Evolutionary conservation across 257 asterid species (phyloP).

Genomic region (Prunella vulgaris): DNA sequence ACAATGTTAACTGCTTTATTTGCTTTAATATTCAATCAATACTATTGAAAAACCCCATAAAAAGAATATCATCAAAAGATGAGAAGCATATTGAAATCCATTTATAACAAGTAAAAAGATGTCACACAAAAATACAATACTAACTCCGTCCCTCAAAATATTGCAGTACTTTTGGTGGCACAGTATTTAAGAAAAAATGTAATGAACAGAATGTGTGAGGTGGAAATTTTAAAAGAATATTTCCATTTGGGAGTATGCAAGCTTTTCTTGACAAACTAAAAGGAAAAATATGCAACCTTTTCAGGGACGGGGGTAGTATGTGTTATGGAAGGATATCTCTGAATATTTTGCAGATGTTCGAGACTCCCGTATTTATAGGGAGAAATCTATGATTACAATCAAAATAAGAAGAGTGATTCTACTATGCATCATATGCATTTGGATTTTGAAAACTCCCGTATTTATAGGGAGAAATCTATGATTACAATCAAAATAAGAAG

Average conservation of each 20-base stretch:
- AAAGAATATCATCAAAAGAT: not conserved
- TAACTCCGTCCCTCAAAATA: too few species aligned
- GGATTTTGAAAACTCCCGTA: too few species aligned
- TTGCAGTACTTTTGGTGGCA: too few species aligned
- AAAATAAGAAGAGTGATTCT: not conserved
- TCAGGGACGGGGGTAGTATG: too few species aligned
- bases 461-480: not conserved
- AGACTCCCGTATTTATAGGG: not conserved
- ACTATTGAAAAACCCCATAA: not conserved
- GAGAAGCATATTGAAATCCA: not conserved
- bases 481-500: not conserved
- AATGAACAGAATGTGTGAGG: too few species aligned
- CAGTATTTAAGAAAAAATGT: too few species aligned
- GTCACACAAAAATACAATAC: not conserved
- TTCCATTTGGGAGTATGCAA: too few species aligned
- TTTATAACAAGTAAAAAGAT: not conserved
- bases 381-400: not conserved
- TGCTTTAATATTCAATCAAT: not conserved
- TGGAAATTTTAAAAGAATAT: too few species aligned
- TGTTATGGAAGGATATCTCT: not conserved
- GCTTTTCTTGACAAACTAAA: too few species aligned
- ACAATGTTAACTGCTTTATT: conserved; percentile 10
- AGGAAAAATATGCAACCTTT: too few species aligned
- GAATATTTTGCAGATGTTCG: not conserved
- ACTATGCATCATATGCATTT: too few species aligned